Base-by-base conservation (phyloP, 306 rosid species). In the Acacia melanoxylon region DNA sequence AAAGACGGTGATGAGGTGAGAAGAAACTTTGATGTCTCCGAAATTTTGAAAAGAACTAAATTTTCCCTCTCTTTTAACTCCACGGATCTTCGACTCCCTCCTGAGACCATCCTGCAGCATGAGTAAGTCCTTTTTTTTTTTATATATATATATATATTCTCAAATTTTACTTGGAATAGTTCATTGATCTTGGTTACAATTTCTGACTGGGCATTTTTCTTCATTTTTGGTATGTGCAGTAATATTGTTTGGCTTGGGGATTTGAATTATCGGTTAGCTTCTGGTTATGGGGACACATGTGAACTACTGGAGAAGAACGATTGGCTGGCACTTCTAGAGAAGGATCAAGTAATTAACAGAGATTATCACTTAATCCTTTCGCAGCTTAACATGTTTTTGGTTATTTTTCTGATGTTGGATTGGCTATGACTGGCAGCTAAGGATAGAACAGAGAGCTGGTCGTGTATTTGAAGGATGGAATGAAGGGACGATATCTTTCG, bases 171-270 rank as follows among this genome's bases (percentile, higher is more conserved):
- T 13, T 25, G 33, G 12, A 22, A 61, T 31, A 24, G 15, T 10
- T 27, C 19, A 14, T 8, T 25, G 42, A 31, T 8, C 41, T 29
- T 63, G 69, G 41, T 63, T 8, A 3, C 25, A 52, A 24, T 37
- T 74, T 78, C 56, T 79, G 24, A 82, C 59, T 19, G 25, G 73
- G 22, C n/a, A 4, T 24, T 24, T 19, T 1, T 48, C 31, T 63
- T 51, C 35, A 11, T 20, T 31, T 41, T 65, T 25, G 68, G 13
- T 19, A 20, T 52, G 10, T 78, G 52, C 86, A 95, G 97, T 75
- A 90, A 93, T 86, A 61, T 95, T 31, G 89, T 95, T 65, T 95
- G 98, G 98, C 95, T 93, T n/a, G 99, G 98, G 75, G 99, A 95
- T 87, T 83, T 95, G 79, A 95, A 95, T 73, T 95, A 95, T 82